These are phyloP conservation scores for Aspergillus costaricaensis DNA, from an alignment of 2,329 filamentous ascomycete species.

Conservation along the genomic window DNA sequence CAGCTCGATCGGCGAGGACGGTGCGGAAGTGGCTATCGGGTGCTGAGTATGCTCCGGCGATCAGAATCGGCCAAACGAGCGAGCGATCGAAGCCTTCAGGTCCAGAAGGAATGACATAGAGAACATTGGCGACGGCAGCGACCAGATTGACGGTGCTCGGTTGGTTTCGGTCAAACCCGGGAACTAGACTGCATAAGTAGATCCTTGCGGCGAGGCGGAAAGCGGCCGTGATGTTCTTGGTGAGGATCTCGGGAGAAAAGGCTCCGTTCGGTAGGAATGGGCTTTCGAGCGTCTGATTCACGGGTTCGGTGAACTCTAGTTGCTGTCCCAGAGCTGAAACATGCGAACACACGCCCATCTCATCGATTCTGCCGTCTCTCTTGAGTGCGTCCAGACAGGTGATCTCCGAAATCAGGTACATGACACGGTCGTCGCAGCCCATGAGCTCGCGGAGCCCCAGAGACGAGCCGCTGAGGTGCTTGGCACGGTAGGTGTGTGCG, in stretches of 20 bases:
- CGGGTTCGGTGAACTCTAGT: slow-evolving; percentile 75
- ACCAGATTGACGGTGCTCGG: slow-evolving; percentile 74
- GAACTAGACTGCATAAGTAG: slow-evolving; percentile 94
- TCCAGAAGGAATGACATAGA: slow-evolving; percentile 81
- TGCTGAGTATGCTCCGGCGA: slow-evolving; percentile 77
- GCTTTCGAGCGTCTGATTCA: slow-evolving; percentile 62
- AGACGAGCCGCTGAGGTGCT: slow-evolving; percentile 68
- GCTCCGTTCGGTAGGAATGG: slow-evolving; percentile 63
- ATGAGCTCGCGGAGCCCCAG: slow-evolving; percentile 89
- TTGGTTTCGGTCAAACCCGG: slow-evolving; percentile 77
- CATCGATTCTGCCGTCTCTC: slow-evolving; percentile 73
- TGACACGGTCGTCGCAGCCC: slow-evolving; percentile 95
- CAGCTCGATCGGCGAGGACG: slow-evolving; percentile 75
- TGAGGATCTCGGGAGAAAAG: slow-evolving; percentile 78
- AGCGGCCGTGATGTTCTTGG: slow-evolving; percentile 82
- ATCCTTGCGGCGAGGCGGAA: slow-evolving; percentile 92
- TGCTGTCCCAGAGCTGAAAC: slow-evolving; percentile 85
- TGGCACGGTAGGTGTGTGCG: slow-evolving; percentile 92
- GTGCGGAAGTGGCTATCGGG: slow-evolving; percentile 72
- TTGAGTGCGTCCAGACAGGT: slow-evolving; percentile 92
- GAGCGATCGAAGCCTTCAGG: slow-evolving; percentile 83
- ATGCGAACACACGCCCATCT: slow-evolving; percentile 83
- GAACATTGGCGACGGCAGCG: slow-evolving; percentile 71
- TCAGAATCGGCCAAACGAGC: slow-evolving; percentile 88
- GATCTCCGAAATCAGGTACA: slow-evolving; percentile 98